Evolutionary conservation across 2,329 filamentous ascomycete genomes (phyloP), one percentile per base, ranked within the genome.

Genomic region (Metarhizium brunneum): DNA sequence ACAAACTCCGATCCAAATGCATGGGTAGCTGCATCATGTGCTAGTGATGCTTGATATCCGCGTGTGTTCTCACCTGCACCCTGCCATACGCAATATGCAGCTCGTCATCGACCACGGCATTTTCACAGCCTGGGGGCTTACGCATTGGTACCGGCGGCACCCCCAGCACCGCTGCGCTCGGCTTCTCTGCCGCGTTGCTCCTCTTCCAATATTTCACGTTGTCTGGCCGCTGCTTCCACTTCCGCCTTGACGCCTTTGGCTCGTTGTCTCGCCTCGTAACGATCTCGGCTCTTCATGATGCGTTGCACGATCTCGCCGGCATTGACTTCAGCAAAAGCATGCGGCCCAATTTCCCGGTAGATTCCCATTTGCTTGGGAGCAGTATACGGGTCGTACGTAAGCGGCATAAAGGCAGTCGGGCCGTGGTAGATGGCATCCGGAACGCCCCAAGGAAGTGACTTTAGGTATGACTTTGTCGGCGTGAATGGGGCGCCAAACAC

Each of bases 361-460:
- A 99, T 90, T 38, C 87, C 86, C 77, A 96, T 84, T 50, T 79
- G 76, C 71, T 92, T 94, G 54, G 91, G 85, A 14, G 84, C 89
- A 32, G 79, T 77, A 73, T 97, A 96, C 1, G 88, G 88, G 65
- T 92, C 88, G 67, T 88, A 88, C 6, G 85, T 89, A 29, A 84
- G 68, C 66, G 85, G 88, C 76, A 95, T 94, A 69, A 96, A 96
- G 13, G 88, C 82, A 0, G 94, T 99, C 6, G 91, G 90, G n/a
- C 94, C 94, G 73, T 99, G 94, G 71, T 97, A 99, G 58, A 99
- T 89, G 32, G 85, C 87, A 64, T 86, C 79, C 14, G 91, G 89
- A 4, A 80, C 81, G 52, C 86, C 85, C 71, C 85, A 85, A 0
- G 92, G 91, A 49, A 95, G 78, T 1, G 82, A 77, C 57, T 79